Evolutionary conservation across 345 rosid species (phyloP), one percentile per base, ranked within the genome.

Genomic region (Crucihimalaya himalaica): DNA sequence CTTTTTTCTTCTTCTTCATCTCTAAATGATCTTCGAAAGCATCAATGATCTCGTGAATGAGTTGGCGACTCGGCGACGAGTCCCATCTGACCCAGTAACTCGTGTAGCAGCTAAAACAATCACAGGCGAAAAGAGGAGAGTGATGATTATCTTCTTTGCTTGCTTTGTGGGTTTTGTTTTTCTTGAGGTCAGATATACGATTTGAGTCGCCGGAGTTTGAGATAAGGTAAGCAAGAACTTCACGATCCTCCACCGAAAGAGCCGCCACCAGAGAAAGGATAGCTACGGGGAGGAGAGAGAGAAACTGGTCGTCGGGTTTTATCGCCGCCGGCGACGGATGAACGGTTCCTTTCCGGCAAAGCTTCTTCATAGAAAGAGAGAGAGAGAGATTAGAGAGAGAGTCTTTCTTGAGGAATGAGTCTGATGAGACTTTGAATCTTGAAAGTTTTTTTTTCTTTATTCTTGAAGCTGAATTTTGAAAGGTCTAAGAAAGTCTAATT

Each of bases 51-150:
- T 89, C 87, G 11, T 92, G 96, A 35, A 92, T 92, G 12, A 88
- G 86, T 62, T 92, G 83, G 12, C 94, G 83, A 57, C 83, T 88
- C 5, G 94, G 91, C 1, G 97, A 92, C 13, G 84, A 68, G 71
- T 89, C 97, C 97, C 97, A 92, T 66, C 89, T 75, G 70, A 80
- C 84, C 96, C 97, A 92, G 79, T 83, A 92, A 67, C 90, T 85
- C 79, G 80, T 88, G 66, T 92, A 92, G 63, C 97, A 92, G 69
- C 83, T 67, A 58, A 92, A 92, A 32, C 97, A 89, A 78, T 86
- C 86, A 16, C 97, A 92, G 82, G 43, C 54, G 34, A 92, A 92
- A 16, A 72, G 56, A 29, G 90, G 85, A 1, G 86, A 82, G 71
- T 89, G 96, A 31, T 77, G 66, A 5, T 68, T 34, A 62, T 60